phyloP scores from a whole-genome alignment of 495 filamentous ascomycete species.

The Podospora fimiseda region DNA sequence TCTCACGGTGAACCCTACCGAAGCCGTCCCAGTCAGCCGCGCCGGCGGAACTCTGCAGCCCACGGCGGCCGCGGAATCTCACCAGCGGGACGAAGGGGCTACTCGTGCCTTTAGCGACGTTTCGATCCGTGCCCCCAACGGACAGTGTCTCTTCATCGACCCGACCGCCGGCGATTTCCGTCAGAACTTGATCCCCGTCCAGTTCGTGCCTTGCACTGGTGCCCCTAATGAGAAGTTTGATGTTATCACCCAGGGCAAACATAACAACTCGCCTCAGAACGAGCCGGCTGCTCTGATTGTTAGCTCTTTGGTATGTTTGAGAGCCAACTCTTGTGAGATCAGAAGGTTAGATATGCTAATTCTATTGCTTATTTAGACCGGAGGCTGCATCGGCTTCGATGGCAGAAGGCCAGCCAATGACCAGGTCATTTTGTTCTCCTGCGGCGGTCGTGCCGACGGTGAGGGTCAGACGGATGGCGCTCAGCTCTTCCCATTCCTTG shows the following conservation, averaged over 20 bases:
- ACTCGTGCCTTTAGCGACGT: constrained; percentile 42
- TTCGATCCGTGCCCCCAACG: constrained; percentile 41
- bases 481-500: constrained; percentile 38
- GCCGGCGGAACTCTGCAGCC: constrained; percentile 45
- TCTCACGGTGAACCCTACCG: constrained; percentile 36
- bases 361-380: constrained; percentile 21
- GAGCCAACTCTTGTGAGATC: too few relatives aligned
- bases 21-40: constrained; percentile 43
- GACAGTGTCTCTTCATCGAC: constrained; percentile 47
- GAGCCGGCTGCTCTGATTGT: constrained; percentile 39
- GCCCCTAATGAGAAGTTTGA: constrained; percentile 48
- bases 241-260: constrained; percentile 45
- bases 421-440: constrained; percentile 47
- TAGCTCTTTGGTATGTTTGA: constrained; percentile 37
- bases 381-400: constrained; percentile 50
- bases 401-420: constrained; percentile 36
- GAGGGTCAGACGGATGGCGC: constrained; percentile 37
- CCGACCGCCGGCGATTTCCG: constrained; percentile 51
- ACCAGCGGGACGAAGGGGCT: constrained; percentile 41
- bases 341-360: too few relatives aligned
- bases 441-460: constrained; percentile 48
- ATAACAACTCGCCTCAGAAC: constrained; percentile 29
- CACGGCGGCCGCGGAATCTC: constrained; percentile 41
- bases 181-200: constrained; percentile 48
- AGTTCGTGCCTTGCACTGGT: constrained; percentile 39